A percentile compares a stretch with the other conserved stretches of the same genome.
Evolutionary conservation across 768 basidiomycete genomes (phyloP).

Genomic region (Mycena galericulata): DNA sequence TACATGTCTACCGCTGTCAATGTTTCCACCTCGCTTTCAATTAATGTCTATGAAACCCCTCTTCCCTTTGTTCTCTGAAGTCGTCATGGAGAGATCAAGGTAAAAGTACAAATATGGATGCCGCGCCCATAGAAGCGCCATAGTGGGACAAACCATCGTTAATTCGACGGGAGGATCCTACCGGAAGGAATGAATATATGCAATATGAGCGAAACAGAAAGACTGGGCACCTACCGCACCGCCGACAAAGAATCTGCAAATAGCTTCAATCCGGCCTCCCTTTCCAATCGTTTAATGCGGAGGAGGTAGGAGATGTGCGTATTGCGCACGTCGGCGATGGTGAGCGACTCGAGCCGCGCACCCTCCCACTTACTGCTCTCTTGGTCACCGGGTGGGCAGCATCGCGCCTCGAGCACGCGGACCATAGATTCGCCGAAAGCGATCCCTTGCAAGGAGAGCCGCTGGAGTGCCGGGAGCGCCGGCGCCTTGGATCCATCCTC

Average conservation of each 20-base stretch:
- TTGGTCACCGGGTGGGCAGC: not conserved
- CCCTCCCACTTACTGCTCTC: not conserved
- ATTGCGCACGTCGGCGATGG: constrained; percentile 3
- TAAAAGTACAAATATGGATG: too few species aligned
- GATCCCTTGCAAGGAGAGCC: not conserved
- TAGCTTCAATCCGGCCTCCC: constrained; percentile 4
- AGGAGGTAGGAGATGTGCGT: constrained; percentile 16
- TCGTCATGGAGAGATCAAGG: too few species aligned
- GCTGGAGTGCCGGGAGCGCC: not conserved
- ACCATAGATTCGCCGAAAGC: constrained; percentile 6
- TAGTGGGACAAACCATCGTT: too few species aligned
- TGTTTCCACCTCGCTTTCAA: too few species aligned
- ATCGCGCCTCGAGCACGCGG: constrained; percentile 3
- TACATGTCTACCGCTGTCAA: too few species aligned
- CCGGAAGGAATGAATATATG: too few species aligned
- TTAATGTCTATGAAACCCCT: too few species aligned
- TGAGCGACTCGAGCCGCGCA: constrained; percentile 1
- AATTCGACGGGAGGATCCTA: too few species aligned
- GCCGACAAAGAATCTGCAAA: not conserved
- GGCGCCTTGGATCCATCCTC: not conserved
- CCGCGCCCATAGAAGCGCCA: too few species aligned
- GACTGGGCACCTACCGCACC: not conserved
- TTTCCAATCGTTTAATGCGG: not conserved
- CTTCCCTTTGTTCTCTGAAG: too few species aligned
- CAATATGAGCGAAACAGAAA: too few species aligned